A percentile compares a stretch with the other conserved stretches of the same genome.
phyloP scores from a whole-genome alignment of 129 eudicot genomes.

The Flaveria sonorensis region DNA sequence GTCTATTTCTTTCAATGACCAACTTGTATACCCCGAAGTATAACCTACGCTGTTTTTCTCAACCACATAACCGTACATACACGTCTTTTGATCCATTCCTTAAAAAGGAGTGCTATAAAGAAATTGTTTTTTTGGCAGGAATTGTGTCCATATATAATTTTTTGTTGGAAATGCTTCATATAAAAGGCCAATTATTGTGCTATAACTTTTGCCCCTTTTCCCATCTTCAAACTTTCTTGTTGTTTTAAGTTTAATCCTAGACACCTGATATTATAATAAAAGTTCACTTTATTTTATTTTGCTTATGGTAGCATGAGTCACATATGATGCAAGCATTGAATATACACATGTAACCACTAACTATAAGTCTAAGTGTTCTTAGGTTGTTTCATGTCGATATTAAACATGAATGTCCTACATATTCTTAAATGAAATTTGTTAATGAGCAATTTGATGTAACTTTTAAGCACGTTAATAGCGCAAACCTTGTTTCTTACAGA shows the following conservation, averaged over 20 bases:
- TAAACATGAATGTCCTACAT: background rate
- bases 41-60: background rate
- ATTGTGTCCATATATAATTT: constrained; percentile 26
- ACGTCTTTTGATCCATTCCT: constrained; percentile 7
- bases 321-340: constrained; percentile 33
- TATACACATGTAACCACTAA: background rate
- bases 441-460: background rate
- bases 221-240: constrained; percentile 28
- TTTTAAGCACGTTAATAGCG: constrained; percentile 17
- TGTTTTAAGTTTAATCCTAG: constrained; percentile 39
- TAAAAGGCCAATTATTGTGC: constrained; percentile 39
- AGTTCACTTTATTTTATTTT: constrained; percentile 11
- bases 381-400: constrained; percentile 13
- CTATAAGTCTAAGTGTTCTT: background rate
- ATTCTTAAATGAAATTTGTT: too few relatives aligned
- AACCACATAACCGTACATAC: background rate
- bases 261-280: constrained; percentile 23
- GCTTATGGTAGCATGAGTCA: constrained; percentile 43
- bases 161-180: constrained; percentile 36
- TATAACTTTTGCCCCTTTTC: constrained; percentile 27
- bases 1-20: background rate
- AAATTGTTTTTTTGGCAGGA: constrained; percentile 14
- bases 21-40: background rate
- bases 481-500: constrained; percentile 13
- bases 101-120: constrained; percentile 10